phyloP scores from a whole-genome alignment of 2,329 filamentous ascomycete genomes.

The Aspergillus sergii region DNA sequence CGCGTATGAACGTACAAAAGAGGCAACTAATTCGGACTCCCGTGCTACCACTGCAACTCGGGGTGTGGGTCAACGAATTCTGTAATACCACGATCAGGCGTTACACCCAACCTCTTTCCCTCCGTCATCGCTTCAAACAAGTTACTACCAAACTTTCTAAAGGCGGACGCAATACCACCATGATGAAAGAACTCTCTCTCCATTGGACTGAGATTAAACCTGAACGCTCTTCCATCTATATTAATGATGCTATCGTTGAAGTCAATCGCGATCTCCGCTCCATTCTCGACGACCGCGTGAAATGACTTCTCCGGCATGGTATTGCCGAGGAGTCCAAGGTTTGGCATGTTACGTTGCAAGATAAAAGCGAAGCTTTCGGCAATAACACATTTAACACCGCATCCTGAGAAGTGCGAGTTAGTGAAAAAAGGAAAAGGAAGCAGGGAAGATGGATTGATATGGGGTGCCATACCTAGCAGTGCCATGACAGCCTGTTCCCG shows the following conservation, averaged over 20 bases:
- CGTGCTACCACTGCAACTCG: neutral
- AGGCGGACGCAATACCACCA: slow-evolving; percentile 45
- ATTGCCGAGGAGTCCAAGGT: slow-evolving; percentile 49
- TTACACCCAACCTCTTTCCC: slow-evolving; percentile 2
- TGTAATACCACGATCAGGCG: neutral
- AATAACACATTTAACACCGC: slow-evolving; percentile 46
- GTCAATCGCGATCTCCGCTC: slow-evolving; percentile 42
- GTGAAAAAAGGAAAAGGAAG: neutral
- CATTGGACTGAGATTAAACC: slow-evolving; percentile 43
- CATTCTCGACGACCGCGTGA: slow-evolving; percentile 40
- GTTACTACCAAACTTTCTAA: slow-evolving; percentile 41
- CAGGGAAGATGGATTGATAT: neutral
- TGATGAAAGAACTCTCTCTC: slow-evolving; percentile 42
- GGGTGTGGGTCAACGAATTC: neutral
- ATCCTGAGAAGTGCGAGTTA: slow-evolving; percentile 4
- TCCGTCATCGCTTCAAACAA: slow-evolving; percentile 32
- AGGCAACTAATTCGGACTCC: neutral
- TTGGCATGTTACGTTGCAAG: slow-evolving; percentile 50
- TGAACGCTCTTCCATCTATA: slow-evolving; percentile 27
- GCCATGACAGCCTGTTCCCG: slow-evolving; percentile 49
- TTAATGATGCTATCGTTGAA: slow-evolving; percentile 25
- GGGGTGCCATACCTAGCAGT: slow-evolving; percentile 32
- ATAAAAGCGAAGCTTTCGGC: slow-evolving; percentile 52
- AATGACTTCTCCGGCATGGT: slow-evolving; percentile 43
- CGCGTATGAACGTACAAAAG: neutral